Evolutionary conservation across 116 monocot species (phyloP), one percentile per base, ranked within the genome.

Genomic region (Dioscorea cayenensis): DNA sequence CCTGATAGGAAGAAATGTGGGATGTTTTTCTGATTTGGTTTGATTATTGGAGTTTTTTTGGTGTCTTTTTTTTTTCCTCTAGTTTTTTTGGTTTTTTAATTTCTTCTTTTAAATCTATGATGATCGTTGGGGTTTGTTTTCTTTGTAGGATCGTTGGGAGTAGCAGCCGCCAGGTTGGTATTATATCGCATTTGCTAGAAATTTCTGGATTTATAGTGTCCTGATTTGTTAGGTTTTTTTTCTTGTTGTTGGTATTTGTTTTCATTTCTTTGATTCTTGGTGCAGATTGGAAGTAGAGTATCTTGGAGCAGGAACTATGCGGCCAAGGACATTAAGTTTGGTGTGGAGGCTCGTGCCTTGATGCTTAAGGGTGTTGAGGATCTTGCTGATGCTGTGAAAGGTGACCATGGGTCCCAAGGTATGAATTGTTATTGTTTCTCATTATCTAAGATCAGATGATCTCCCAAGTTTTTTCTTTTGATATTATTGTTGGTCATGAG

Each of bases 401-500:
- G 90, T 90, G 43, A 90, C 90, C 0, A 90, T 90, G 90, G 90
- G 90, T 2, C 90, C 90, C 18, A 90, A 90, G 86, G 90, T 90
- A 80, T 65, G 29, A 51, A 17, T 23, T 64, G 11, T 11, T 11
- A 17, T 51, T 51, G 51, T 51, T 51, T 11, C 17, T 55, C 5
- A 5, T 5, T 5, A 55, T 55, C 2, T 55, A 55, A n/a, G 55
- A 18, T 18, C 4, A 49, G 2, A 22, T 65, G 10, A 28, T 71
- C 43, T 5, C 36, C 12, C n/a, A 49, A 1, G 29, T 12, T 49
- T 22, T 48, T 61, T 13, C 10, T 25, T n/a, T 60, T 2, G 60
- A 6, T 73, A 7, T 64, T 25, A 21, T 60, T n/a, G 4, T 14
- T 12, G 36, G 18, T 19, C 8, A 0, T 1, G 17, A 59, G 16